Evolutionary conservation across 2,329 filamentous ascomycete genomes (phyloP), one percentile per base, ranked within the genome.

Genomic region (Nigrograna mackinnonii): DNA sequence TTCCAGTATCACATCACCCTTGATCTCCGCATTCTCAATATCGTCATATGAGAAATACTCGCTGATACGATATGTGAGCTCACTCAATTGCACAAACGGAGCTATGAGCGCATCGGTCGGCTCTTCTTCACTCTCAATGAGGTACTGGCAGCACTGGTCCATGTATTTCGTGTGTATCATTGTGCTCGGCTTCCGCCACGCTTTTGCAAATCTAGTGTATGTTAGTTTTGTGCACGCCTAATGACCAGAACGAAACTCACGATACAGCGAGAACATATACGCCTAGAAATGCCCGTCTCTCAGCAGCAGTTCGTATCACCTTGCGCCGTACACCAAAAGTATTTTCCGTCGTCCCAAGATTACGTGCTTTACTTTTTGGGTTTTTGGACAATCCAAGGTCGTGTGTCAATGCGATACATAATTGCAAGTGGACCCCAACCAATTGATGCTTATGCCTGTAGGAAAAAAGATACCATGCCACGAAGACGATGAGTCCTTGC

Each of bases 391-490:
- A 35, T 2, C 62, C 60, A 4, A 71, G 49, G 21, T 71, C 65
- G 14, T 67, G 58, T 11, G 68, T 48, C 26, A 72, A 37, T 11
- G 64, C 60, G 33, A 70, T 62, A 7, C 66, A 65, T 13, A 73
- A 44, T 34, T 71, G 66, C 6, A 70, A 40, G 17, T 67, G 59
- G 19, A 54, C 59, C 14, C 54, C 53, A 6, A 67, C 37, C 37
- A 71, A 65, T 3, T 62, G 60, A 30, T 57, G 58, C 12, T 58
- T 51, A 4, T 48, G 47, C 9, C 41, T 30, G 20, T 59, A 60
- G 21, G 58, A 58, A 37, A 63, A 60, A 35, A 64, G 66, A 40
- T 70, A 69, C 67, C 68, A 72, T 17, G 62, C 66, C 13, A 66
- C 43, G 37, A 62, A 62, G 0, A 73, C 52, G 12, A 72, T 47